Evolutionary conservation across 1,284 basidiomycete species (phyloP).

Genomic region (Fomitopsis betulina): DNA sequence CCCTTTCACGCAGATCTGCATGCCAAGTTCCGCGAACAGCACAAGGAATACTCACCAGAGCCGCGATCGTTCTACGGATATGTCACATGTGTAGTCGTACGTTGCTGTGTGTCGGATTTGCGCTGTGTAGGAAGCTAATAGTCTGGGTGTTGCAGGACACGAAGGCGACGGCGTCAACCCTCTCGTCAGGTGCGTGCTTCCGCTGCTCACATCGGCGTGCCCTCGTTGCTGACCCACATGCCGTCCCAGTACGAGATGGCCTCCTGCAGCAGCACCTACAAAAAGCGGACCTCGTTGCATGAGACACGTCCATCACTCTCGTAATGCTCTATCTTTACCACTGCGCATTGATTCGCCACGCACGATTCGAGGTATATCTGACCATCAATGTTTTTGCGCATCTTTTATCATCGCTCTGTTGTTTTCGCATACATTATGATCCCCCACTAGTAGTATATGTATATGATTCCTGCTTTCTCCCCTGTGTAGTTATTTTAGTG

Average conservation of each 20-base stretch:
- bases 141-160: slow-evolving; percentile 31
- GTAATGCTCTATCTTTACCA: too few relatives aligned
- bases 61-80: slow-evolving; percentile 50
- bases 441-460: too few relatives aligned
- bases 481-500: too few relatives aligned
- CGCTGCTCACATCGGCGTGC: background rate
- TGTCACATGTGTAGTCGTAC: slow-evolving; percentile 56
- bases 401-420: too few relatives aligned
- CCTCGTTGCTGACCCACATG: background rate
- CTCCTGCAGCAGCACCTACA: slow-evolving; percentile 49
- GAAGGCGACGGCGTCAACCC: slow-evolving; percentile 34
- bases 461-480: too few relatives aligned
- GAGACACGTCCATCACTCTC: background rate
- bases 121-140: background rate
- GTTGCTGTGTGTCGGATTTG: slow-evolving; percentile 18
- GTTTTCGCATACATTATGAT: too few relatives aligned
- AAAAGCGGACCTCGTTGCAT: slow-evolving; percentile 23
- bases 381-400: too few relatives aligned
- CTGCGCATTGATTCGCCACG: too few relatives aligned
- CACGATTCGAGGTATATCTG: too few relatives aligned
- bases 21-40: slow-evolving; percentile 56
- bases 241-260: slow-evolving; percentile 48
- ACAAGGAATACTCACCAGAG: slow-evolving; percentile 41
- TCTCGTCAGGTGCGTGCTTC: slow-evolving; percentile 30
- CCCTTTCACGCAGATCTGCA: slow-evolving; percentile 47